A percentile compares a stretch with the other conserved stretches of the same genome.
Conservation (phyloP, 805 yeast genomes). For the Clavispora carvajalis region DNA sequence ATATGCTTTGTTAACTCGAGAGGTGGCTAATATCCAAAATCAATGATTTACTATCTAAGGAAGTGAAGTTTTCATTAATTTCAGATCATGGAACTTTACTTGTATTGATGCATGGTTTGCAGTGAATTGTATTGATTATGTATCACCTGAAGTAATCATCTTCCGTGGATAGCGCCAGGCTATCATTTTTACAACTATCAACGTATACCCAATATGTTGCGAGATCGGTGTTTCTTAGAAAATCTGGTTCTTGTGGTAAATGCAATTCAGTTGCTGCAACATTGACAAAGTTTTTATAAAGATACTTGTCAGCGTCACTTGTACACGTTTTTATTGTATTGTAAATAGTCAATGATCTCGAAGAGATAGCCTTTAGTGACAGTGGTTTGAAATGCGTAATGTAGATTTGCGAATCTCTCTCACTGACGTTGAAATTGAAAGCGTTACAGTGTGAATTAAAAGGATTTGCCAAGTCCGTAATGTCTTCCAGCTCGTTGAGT, state of each 20-base stretch:
- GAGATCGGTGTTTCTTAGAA: slow-evolving; percentile 6
- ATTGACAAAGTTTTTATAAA: neutral
- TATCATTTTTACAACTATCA: neutral
- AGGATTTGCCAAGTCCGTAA: neutral
- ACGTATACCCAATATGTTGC: slow-evolving; percentile 3
- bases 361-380: neutral
- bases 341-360: neutral
- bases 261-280: neutral
- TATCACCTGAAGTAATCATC: neutral
- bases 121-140: neutral
- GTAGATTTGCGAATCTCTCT: neutral
- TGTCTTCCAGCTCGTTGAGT: neutral
- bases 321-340: neutral
- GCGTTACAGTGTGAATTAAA: neutral
- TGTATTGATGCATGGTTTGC: too few relatives aligned
- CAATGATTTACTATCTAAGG: too few relatives aligned
- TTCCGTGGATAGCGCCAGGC: neutral
- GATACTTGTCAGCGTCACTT: neutral
- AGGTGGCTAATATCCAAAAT: too few relatives aligned
- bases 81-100: too few relatives aligned
- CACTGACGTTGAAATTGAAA: neutral
- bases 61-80: too few relatives aligned
- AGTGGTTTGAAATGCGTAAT: neutral
- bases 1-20: too few relatives aligned
- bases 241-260: slow-evolving; percentile 7